Evolutionary conservation across 345 rosid genomes (phyloP), one percentile per base, ranked within the genome.

Genomic region (Diplotaxis tenuifolia): DNA sequence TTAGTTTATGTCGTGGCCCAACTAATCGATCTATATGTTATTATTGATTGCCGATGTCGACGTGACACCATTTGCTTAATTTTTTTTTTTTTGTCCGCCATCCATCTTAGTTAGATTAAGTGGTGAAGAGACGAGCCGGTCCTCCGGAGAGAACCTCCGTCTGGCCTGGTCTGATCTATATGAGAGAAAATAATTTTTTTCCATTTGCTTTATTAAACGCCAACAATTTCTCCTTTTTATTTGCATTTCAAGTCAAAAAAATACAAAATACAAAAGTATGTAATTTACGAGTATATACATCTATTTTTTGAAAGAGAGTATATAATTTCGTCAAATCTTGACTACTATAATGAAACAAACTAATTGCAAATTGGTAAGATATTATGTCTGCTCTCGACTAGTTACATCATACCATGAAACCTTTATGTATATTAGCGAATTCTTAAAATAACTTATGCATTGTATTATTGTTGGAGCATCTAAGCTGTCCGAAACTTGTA

Each of bases 21-120:
- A 45, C 32, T 4, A 67, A 32, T 59, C 38, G 52, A n/a, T 59
- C 6, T 10, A 23, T 49, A 3, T 14, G 21, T 53, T 50, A 50
- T 68, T 49, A 68, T 27, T 68, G 25, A 62, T 52, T 28, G 68
- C 20, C 47, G 47, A 40, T 12, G 7, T 62, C 47, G 47, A 74
- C 63, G 15, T 62, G 57, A 60, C 74, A 75, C 73, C 78, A 50
- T 67, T 53, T 25, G 31, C 21, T 47, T 66, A n/a, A n/a, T n/a
- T n/a, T n/a, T n/a, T n/a, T n/a, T n/a, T n/a, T n/a, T n/a, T n/a
- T n/a, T n/a, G n/a, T n/a, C n/a, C n/a, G n/a, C n/a, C n/a, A n/a
- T n/a, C n/a, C n/a, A n/a, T n/a, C n/a, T n/a, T n/a, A n/a, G n/a
- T n/a, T n/a, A n/a, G n/a, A n/a, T n/a, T n/a, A n/a, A n/a, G n/a